Evolutionary conservation across 345 rosid genomes (phyloP), one percentile per base, ranked within the genome.

Genomic region (Salix viminalis): DNA sequence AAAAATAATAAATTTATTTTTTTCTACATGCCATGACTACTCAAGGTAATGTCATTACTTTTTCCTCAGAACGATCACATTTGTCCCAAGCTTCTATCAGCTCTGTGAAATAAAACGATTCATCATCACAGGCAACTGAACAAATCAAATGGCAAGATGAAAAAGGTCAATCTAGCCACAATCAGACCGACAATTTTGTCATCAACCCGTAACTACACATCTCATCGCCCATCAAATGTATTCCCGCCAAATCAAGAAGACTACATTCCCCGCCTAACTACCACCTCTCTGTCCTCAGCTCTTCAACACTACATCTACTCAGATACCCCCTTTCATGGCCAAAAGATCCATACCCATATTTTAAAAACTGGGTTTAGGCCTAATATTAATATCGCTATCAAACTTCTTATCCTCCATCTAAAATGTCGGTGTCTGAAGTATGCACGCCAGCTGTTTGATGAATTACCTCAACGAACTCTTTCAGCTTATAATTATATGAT

Each of bases 401-500:
- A 94, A 78, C 88, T 94, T 39, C 87, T 91, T 9, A 88, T 92
- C 1, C 54, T 92, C 1, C 67, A 90, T 12, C 0, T 91, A 37
- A 94, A 92, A 81, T 78, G 86, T 34, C 88, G 95, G 0, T 85
- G 84, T 72, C 28, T 92, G 72, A 81, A 74, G 30, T 86, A 84
- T 74, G 97, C 95, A 37, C 88, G 87, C 76, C 86, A 89, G 67
- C 21, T 89, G 93, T 92, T 94, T 78, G 98, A 91, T 67, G 91
- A 89, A 84, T 78, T 91, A 86, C 90, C 90, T 9, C 89, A 58
- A 0, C 86, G 83, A 68, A 91, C 97, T 74, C 78, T 94, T 24
- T 90, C 95, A 0, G 97, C 98, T 5, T 92, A 89, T 66, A 94
- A 92, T 78, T 91, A 91, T 76, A 73, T 94, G 86, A 82, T 94